Evolutionary conservation across 2,329 filamentous ascomycete species (phyloP), one percentile per base, ranked within the genome.

Genomic region (Orbilia quercus): DNA sequence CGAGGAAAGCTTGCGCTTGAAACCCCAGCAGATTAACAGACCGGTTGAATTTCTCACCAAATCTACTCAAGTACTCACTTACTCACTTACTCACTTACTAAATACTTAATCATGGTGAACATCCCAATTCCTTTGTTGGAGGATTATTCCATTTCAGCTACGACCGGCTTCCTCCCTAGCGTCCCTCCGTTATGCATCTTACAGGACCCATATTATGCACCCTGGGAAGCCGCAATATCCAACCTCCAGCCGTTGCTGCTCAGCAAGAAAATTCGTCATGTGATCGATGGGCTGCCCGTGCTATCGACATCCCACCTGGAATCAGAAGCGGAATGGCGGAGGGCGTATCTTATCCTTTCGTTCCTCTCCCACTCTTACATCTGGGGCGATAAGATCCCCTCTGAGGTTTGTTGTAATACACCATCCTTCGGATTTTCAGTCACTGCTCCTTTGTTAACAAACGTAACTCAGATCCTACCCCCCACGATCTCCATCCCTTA

Each of bases 241-340:
- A 97, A 96, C 79, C 85, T 99, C 28, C 95, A 97, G 82, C 88
- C 89, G 11, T 84, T 98, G 71, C 88, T 98, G 57, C 85, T 97
- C 65, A 96, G 89, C 81, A 91, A 90, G 80, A 89, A 93, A 73
- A 84, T 99, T 75, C 89, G 92, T 48, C 86, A 88, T 55, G 87
- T 93, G 72, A 86, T 98, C 70, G 89, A 97, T 77, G 84, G 85
- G 47, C 85, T 99, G 72, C 92, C 94, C 6, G 84, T 96, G 62
- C 87, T 99, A 75, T 92, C 91, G 59, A 96, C 93, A 50, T 85
- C 88, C 76, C 88, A 91, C 79, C 88, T 99, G 78, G 87, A 90
- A 81, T 88, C 90, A 76, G 91, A 94, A 78, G 85, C 90, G 71
- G 92, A 99, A 85, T 98, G 94, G 95, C 88, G 92, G 78, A 87